These are phyloP conservation scores for Oenanthe sinensis DNA, from an alignment of 129 eudicot genomes.

Conservation along the genomic window DNA sequence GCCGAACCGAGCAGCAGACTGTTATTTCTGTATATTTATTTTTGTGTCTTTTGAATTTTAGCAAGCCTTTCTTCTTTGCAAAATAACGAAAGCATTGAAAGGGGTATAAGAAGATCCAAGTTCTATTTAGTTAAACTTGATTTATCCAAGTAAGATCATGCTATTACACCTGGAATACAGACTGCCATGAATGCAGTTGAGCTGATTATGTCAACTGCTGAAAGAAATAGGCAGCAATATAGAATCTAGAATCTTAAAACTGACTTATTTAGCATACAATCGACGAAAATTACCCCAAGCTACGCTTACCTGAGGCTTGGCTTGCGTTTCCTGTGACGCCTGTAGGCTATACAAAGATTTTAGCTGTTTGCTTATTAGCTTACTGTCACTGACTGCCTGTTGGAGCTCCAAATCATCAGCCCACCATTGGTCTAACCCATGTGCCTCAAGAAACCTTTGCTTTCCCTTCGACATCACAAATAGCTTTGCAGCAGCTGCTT, in stretches of 20 bases:
- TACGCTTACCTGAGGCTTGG: conserved; percentile 13
- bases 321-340: conserved; percentile 25
- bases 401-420: conserved; percentile 85
- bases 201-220: neutral
- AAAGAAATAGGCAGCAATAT: neutral
- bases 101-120: neutral
- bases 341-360: conserved; percentile 69
- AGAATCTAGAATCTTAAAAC: neutral
- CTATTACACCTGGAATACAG: neutral
- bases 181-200: neutral
- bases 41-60: neutral
- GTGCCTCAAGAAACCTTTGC: conserved; percentile 92
- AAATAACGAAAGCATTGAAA: neutral
- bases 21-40: neutral
- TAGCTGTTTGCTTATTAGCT: conserved; percentile 73
- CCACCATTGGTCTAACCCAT: conserved; percentile 98
- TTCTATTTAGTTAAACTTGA: neutral
- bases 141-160: neutral
- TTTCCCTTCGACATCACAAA: conserved; percentile 83
- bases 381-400: conserved; percentile 65
- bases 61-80: neutral
- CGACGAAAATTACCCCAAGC: neutral
- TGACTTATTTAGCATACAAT: conserved; percentile 8
- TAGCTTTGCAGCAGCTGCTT: conserved; percentile 54
- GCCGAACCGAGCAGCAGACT: neutral